A percentile compares a stretch with the other conserved stretches of the same genome.
These are phyloP conservation scores for Myriosclerotinia scirpicola DNA, from an alignment of 2,329 filamentous ascomycete species.

Conservation along the genomic window DNA sequence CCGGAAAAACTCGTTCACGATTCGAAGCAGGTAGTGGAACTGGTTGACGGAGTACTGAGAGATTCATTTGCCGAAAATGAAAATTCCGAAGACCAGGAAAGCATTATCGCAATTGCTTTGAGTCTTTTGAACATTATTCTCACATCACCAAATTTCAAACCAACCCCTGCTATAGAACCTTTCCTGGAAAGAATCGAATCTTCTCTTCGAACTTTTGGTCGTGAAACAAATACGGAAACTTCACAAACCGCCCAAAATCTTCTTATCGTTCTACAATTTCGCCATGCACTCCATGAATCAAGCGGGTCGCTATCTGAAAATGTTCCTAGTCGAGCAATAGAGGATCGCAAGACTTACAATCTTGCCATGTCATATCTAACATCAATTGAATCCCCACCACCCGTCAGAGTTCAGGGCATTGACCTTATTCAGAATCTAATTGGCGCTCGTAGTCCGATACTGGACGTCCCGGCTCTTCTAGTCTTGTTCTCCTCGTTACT, in stretches of 20 bases:
- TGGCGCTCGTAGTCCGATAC: conserved; percentile 51
- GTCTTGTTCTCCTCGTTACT: conserved; percentile 64
- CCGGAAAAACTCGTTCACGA: conserved; percentile 63
- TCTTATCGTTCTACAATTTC: conserved; percentile 55
- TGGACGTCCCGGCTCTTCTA: conserved; percentile 66
- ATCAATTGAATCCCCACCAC: conserved; percentile 60
- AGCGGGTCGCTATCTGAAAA: conserved; percentile 25
- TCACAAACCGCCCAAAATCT: conserved; percentile 58
- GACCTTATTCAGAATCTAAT: conserved; percentile 61
- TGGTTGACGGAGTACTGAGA: conserved; percentile 60
- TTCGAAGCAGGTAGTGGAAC: conserved; percentile 63
- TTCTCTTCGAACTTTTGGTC: conserved; percentile 48
- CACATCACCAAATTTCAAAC: conserved; percentile 56
- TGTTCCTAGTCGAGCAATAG: conserved; percentile 49
- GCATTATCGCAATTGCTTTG: conserved; percentile 53
- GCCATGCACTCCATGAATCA: conserved; percentile 52
- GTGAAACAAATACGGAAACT: conserved; percentile 44
- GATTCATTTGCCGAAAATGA: conserved; percentile 32
- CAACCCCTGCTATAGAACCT: conserved; percentile 45
- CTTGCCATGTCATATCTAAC: conserved; percentile 65
- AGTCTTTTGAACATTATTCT: conserved; percentile 62
- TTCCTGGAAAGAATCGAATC: conserved; percentile 50
- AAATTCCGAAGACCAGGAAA: conserved; percentile 47
- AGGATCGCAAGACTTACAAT: conserved; percentile 62
- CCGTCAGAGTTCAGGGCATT: conserved; percentile 65